These are phyloP conservation scores for Tolypocladium nubicola DNA, from an alignment of 2,329 filamentous ascomycete genomes.

Conservation along the genomic window DNA sequence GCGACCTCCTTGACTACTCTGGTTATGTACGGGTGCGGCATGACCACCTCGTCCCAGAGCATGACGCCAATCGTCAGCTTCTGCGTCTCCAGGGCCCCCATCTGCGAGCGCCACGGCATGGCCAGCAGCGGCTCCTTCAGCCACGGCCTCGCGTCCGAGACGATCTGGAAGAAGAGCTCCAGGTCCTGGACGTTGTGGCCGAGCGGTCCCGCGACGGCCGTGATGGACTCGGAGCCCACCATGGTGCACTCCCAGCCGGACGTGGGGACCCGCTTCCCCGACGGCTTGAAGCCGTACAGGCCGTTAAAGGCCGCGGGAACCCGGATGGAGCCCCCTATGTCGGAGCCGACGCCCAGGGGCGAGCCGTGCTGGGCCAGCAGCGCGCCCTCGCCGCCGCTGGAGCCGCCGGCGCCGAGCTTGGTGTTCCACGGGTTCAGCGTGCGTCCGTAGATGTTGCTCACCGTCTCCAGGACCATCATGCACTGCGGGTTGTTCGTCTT, in stretches of 20 bases:
- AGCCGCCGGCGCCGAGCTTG: conserved; percentile 50
- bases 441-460: conserved; percentile 53
- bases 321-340: conserved; percentile 30
- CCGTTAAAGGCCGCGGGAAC: conserved; percentile 24
- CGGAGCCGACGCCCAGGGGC: conserved; percentile 28
- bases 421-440: conserved; percentile 54
- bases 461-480: conserved; percentile 44
- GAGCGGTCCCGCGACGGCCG: conserved; percentile 21
- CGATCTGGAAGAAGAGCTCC: conserved; percentile 24
- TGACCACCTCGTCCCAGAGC: conserved; percentile 45
- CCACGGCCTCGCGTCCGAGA: conserved; percentile 21
- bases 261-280: conserved; percentile 17
- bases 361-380: conserved; percentile 29
- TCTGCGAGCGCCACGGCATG: conserved; percentile 9
- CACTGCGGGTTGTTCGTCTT: conserved; percentile 60
- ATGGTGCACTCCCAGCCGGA: conserved; percentile 15
- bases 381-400: conserved; percentile 45
- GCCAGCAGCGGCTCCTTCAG: conserved; percentile 19
- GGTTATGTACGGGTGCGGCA: conserved; percentile 47
- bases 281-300: conserved; percentile 24
- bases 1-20: conserved; percentile 46
- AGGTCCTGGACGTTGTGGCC: conserved; percentile 21
- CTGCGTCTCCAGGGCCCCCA: not conserved
- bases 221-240: conserved; percentile 24
- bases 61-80: conserved; percentile 21